A percentile compares a stretch with the other conserved stretches of the same genome.
Evolutionary conservation across 768 basidiomycete species (phyloP).

Genomic region (Hydnum rufescens): DNA sequence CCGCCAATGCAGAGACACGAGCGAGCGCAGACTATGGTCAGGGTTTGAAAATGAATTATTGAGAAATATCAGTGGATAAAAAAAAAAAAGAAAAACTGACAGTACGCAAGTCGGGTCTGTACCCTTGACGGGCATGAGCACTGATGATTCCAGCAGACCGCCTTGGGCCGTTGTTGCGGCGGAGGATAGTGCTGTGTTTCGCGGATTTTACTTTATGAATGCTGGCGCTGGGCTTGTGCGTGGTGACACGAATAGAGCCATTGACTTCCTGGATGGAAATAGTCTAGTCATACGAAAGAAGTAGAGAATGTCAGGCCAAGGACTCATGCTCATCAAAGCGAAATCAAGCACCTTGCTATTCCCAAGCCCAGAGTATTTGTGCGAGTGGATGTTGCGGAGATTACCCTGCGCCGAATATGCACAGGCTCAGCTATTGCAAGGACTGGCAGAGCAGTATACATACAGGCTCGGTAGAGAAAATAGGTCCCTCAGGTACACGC

Average conservation of each 20-base stretch:
- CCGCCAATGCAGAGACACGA: conserved; percentile 10
- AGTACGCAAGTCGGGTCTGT: conserved; percentile 2
- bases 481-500: conserved; percentile 14
- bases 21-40: conserved; percentile 11
- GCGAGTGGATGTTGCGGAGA: conserved; percentile 15
- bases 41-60: too few species aligned
- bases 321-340: not conserved
- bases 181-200: conserved; percentile 3
- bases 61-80: too few species aligned
- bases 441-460: conserved; percentile 5
- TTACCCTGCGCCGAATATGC: conserved; percentile 13
- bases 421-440: not conserved
- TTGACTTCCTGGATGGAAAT: not conserved
- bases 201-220: conserved; percentile 9
- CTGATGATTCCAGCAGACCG: not conserved
- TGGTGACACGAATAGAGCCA: conserved; percentile 8
- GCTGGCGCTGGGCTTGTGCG: conserved; percentile 5
- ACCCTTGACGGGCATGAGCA: not conserved
- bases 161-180: conserved; percentile 5
- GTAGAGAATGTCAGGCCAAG: not conserved
- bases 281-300: not conserved
- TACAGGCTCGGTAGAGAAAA: conserved; percentile 19
- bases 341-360: conserved; percentile 15
- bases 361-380: conserved; percentile 21
- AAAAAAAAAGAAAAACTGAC: not conserved